Evolutionary conservation across 768 basidiomycete species (phyloP).

Genomic region (Kwoniella dejecticola): DNA sequence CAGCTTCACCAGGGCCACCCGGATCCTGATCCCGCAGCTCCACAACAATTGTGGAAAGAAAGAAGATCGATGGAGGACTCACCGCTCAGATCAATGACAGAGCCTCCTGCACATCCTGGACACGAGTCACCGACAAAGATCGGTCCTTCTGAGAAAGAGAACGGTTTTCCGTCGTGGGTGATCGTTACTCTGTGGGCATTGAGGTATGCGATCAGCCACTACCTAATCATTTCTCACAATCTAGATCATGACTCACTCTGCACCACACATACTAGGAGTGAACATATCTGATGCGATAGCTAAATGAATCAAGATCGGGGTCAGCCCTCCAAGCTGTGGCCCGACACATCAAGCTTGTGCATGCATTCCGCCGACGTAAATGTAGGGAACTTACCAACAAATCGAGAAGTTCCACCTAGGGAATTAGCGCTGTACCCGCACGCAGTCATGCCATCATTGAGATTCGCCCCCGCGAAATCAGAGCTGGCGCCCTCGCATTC

Average conservation of each 20-base stretch:
- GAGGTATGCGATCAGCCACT: too few species aligned
- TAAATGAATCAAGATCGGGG: neutral
- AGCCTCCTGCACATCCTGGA: neutral
- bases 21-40: neutral
- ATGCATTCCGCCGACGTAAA: too few species aligned
- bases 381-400: conserved; percentile 4
- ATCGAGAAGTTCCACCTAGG: neutral
- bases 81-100: neutral
- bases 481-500: neutral
- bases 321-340: neutral
- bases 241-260: conserved; percentile 5
- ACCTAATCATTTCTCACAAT: too few species aligned
- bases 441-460: neutral
- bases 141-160: conserved; percentile 8
- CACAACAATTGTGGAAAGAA: too few species aligned
- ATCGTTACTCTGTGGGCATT: neutral
- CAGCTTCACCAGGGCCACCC: neutral
- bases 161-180: neutral
- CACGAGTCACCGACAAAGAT: conserved; percentile 3
- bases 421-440: neutral
- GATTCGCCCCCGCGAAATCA: neutral
- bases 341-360: neutral
- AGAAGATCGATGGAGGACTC: neutral
- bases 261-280: neutral
- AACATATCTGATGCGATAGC: neutral